These are phyloP conservation scores for Sisymbrium irio DNA, from an alignment of 345 rosid species.

Conservation along the genomic window DNA sequence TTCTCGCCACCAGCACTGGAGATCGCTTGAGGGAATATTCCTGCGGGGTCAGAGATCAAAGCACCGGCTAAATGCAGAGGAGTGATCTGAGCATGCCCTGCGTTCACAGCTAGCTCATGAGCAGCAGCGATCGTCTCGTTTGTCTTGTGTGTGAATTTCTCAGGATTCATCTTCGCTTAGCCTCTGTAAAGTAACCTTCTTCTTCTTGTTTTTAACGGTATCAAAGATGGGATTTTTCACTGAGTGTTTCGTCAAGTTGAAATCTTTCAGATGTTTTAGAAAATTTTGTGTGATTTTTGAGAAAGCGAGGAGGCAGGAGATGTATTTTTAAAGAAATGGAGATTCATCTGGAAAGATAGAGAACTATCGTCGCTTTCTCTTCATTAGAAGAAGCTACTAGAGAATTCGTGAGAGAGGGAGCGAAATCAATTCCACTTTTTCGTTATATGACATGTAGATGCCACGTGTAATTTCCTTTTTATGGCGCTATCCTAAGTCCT, in stretches of 20 bases:
- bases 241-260: neutral
- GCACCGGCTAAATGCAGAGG: conserved; percentile 78
- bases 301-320: conserved; percentile 11
- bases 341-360: conserved; percentile 29
- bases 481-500: neutral
- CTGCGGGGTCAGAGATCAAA: conserved; percentile 63
- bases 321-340: neutral
- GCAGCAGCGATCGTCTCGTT: conserved; percentile 68
- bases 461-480: conserved; percentile 12
- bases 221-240: neutral
- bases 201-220: too few species aligned
- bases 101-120: conserved; percentile 58
- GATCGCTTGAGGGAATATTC: conserved; percentile 67
- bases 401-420: neutral
- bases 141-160: conserved; percentile 89
- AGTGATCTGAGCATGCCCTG: conserved; percentile 80
- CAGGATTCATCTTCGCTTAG: conserved; percentile 64
- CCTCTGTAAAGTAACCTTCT: too few species aligned
- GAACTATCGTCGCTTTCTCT: neutral
- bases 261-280: neutral
- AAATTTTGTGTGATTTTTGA: conserved; percentile 9
- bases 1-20: conserved; percentile 54
- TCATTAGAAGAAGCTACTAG: conserved; percentile 3
- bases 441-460: neutral
- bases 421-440: neutral